phyloP scores from a whole-genome alignment of 805 yeast species.

The Candida nonsorbophila region DNA sequence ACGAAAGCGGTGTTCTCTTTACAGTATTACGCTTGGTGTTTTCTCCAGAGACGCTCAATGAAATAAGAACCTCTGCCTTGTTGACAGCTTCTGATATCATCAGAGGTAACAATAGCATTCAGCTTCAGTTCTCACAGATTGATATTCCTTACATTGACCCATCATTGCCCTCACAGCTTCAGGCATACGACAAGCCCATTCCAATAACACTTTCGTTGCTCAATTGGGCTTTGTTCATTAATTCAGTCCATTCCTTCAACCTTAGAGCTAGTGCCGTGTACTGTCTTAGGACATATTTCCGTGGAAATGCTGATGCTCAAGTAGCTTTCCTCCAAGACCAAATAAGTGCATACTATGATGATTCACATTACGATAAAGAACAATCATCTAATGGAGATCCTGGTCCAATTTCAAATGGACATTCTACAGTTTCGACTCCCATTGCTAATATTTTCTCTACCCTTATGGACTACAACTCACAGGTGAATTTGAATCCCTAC shows the following conservation, averaged over 20 bases:
- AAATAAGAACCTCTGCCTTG: constrained; percentile 63
- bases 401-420: not conserved
- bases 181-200: constrained; percentile 29
- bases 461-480: constrained; percentile 68
- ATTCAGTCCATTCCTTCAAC: constrained; percentile 82
- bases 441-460: constrained; percentile 63
- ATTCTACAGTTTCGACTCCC: constrained; percentile 17
- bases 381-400: not conserved
- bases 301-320: constrained; percentile 58
- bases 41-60: constrained; percentile 55
- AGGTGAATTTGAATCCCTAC: constrained; percentile 71
- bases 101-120: constrained; percentile 59
- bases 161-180: constrained; percentile 42
- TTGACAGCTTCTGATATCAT: constrained; percentile 75
- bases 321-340: constrained; percentile 64
- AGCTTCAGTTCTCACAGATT: constrained; percentile 65
- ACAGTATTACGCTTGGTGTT: constrained; percentile 68
- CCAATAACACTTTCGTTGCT: constrained; percentile 74
- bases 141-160: constrained; percentile 94
- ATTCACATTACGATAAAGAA: constrained; percentile 19
- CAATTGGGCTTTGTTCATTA: constrained; percentile 75
- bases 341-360: constrained; percentile 32
- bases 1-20: constrained; percentile 58
- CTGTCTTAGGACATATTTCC: constrained; percentile 64
- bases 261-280: constrained; percentile 68